Base-by-base conservation (phyloP, 441 rosid genomes). In the Erysimum cheiri region DNA sequence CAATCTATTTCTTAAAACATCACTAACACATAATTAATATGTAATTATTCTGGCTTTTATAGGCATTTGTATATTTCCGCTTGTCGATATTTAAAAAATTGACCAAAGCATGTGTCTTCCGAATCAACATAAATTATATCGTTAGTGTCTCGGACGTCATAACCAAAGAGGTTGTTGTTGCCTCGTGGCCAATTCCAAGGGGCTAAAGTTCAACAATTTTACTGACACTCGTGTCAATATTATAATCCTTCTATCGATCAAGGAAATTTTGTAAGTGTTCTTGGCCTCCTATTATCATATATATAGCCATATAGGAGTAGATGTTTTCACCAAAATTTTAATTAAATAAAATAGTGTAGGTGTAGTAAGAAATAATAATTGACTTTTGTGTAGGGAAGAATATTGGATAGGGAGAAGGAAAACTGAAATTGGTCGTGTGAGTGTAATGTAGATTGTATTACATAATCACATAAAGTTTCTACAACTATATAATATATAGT, bases 401-500 rank as follows among this genome's bases (percentile, higher is more conserved):
- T 74, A 58, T 68, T 46, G 31, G 65, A 29, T 75, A 55, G 78
- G 70, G 60, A 52, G 52, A 60, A 55, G 54, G 28, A n/a, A 6
- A 71, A 24, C 31, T 39, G 54, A 49, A 22, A n/a, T 14, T 49
- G 57, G 62, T 33, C 67, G 56, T 70, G 71, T 40, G 71, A 70
- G 67, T 75, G 75, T 63, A 58, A 64, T 64, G 52, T 64, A 69
- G 75, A 64, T 64, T 57, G 66, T 47, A 75, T 63, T 63, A 68
- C 74, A 68, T 60, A 44, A 68, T 74, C 65, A 61, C 54, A 37
- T 61, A 74, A 68, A 68, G 69, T 67, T 46, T 53, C 43, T 26
- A 13, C 67, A 39, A 35, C 41, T 13, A 26, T 53, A 74, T 54
- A 60, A 29, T 61, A 68, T 74, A 68, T 47, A 61, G 52, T 75